Evolutionary conservation across 1,284 basidiomycete genomes (phyloP), one percentile per base, ranked within the genome.

Genomic region (Pholiota adiposa): DNA sequence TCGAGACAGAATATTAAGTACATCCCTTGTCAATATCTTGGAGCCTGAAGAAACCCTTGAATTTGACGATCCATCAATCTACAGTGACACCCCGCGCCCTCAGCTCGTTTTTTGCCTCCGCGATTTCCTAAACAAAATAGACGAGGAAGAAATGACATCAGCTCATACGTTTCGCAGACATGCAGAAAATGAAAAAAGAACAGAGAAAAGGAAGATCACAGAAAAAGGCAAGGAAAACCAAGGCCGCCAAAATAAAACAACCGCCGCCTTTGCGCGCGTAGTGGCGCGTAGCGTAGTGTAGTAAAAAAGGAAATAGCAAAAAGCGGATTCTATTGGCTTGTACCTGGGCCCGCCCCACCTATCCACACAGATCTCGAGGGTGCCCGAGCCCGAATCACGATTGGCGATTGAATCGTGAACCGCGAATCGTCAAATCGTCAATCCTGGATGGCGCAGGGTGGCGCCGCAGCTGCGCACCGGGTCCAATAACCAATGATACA

Each of bases 81-180:
- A 92, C 86, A 31, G 79, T 79, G 25, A 93, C 85, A 9, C 88
- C 90, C 66, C 80, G 83, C 62, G 78, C 72, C 65, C 89, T 79
- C 55, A 93, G 74, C 62, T 89, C 88, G 68, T 87, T 82, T 74
- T 89, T 92, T 14, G 90, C 89, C 66, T 83, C 79, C 19, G 81
- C 78, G 36, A 92, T 87, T 73, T 89, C 85, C 87, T 89, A 44
- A 43, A 51, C 55, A 49, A 27, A 46, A 61, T 43, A 54, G 59
- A 66, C 52, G 19, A 54, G 27, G 23, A 11, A 16, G n/a, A n/a
- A n/a, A n/a, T n/a, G n/a, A n/a, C 4, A 23, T 51, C 12, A 61
- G 53, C 25, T 36, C 27, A 16, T 48, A 31, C 18, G 16, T 27
- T 38, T 12, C 21, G 33, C 19, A 48, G n/a, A 14, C 2, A 29